These are phyloP conservation scores for Paradendryphiella salina DNA, from an alignment of 2,329 filamentous ascomycete genomes.

Conservation along the genomic window DNA sequence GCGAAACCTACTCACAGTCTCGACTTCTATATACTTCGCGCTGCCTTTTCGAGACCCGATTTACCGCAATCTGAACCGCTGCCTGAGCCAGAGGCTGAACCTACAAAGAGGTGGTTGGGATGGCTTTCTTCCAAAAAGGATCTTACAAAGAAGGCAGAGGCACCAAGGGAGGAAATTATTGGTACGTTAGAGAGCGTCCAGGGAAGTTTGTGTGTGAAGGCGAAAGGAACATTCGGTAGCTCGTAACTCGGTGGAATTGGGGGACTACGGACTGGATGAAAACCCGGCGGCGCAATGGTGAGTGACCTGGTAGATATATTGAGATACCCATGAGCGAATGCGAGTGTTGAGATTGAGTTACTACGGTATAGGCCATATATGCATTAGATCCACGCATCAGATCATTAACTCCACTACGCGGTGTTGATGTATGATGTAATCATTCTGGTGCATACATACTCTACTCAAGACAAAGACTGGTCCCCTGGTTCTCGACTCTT, in stretches of 20 bases:
- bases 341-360: neutral
- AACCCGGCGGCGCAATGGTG: neutral
- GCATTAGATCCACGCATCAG: neutral
- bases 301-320: neutral
- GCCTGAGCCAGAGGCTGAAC: constrained; percentile 27
- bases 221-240: constrained; percentile 4
- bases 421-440: too few relatives aligned
- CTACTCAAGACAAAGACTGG: too few relatives aligned
- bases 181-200: constrained; percentile 59
- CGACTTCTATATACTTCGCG: constrained; percentile 66
- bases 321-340: constrained; percentile 5
- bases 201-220: constrained; percentile 57
- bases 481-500: too few relatives aligned
- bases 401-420: too few relatives aligned
- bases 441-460: too few relatives aligned
- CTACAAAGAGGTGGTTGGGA: constrained; percentile 35
- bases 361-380: neutral
- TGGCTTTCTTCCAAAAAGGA: constrained; percentile 44
- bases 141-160: constrained; percentile 50
- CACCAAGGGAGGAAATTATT: constrained; percentile 50
- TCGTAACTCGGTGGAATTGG: neutral
- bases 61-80: constrained; percentile 30
- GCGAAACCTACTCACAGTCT: constrained; percentile 62
- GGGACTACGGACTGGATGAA: neutral
- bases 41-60: constrained; percentile 45